Percentiles rank a stretch among this genome's conserved stretches.
Evolutionary conservation across 129 eudicot species (phyloP).

Genomic region (Mikania micrantha): DNA sequence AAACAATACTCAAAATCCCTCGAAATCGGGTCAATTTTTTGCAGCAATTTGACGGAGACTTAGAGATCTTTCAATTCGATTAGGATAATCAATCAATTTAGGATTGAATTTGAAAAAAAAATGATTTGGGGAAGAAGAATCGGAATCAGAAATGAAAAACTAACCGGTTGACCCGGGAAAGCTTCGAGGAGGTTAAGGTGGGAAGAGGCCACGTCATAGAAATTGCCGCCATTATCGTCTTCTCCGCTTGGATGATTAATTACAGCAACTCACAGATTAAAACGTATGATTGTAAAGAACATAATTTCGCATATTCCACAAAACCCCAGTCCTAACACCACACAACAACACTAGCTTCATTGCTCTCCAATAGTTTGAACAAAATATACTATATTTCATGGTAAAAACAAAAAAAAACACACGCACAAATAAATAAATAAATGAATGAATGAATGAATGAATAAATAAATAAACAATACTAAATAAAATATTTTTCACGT

Average conservation of each 20-base stretch:
- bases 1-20: background rate
- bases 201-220: constrained; percentile 53
- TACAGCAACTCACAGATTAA: background rate
- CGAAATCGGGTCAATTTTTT: background rate
- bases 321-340: background rate
- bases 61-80: background rate
- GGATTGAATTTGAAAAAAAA: background rate
- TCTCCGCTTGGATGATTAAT: background rate
- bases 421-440: too few species aligned
- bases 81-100: background rate
- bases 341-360: background rate
- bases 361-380: background rate
- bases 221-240: constrained; percentile 42
- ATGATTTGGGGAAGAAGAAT: background rate
- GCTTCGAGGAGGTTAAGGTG: constrained; percentile 41
- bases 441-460: too few species aligned
- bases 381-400: background rate
- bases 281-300: too few species aligned
- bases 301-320: background rate
- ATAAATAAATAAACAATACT: too few species aligned
- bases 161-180: constrained; percentile 57
- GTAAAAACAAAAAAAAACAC: too few species aligned
- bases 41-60: background rate
- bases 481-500: too few species aligned
- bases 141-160: background rate